Percentiles rank a stretch among this genome's conserved stretches.
Evolutionary conservation across 805 yeast genomes (phyloP).

Genomic region (Cyberlindnera amylophila): DNA sequence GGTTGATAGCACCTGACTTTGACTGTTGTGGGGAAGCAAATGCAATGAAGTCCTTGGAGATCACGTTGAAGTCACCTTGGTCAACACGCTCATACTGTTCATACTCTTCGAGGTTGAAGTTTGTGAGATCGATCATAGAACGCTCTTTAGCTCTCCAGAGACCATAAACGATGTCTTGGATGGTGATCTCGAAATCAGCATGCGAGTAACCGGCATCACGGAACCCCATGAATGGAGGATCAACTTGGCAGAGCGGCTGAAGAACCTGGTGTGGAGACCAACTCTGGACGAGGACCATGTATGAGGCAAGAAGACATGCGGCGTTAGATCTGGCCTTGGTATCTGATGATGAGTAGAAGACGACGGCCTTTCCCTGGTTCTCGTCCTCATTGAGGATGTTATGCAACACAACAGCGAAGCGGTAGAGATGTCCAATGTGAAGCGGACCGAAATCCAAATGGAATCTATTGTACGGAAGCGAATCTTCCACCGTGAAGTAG

Average conservation of each 20-base stretch:
- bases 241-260: slow-evolving; percentile 88
- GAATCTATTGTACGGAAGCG: slow-evolving; percentile 89
- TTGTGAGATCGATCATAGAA: slow-evolving; percentile 79
- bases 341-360: slow-evolving; percentile 80
- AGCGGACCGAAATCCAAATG: slow-evolving; percentile 96
- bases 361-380: slow-evolving; percentile 85
- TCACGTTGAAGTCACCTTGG: slow-evolving; percentile 90
- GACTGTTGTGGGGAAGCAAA: slow-evolving; percentile 94
- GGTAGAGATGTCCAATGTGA: slow-evolving; percentile 86
- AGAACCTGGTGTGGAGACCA: slow-evolving; percentile 99
- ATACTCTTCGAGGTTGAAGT: slow-evolving; percentile 87
- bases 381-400: slow-evolving; percentile 82
- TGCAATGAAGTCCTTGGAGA: slow-evolving; percentile 92
- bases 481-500: slow-evolving; percentile 88
- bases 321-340: slow-evolving; percentile 87
- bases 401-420: slow-evolving; percentile 93
- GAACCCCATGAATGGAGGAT: slow-evolving; percentile 91
- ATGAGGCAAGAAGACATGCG: slow-evolving; percentile 89
- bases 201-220: slow-evolving; percentile 97
- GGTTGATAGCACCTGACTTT: slow-evolving; percentile 44
- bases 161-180: slow-evolving; percentile 94
- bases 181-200: slow-evolving; percentile 89
- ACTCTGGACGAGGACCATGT: slow-evolving; percentile 90
- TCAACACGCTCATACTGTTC: slow-evolving; percentile 94
- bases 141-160: slow-evolving; percentile 97